Percentiles rank a stretch among this genome's conserved stretches.
These are phyloP conservation scores for Diaporthe sp. DNA, from an alignment of 2,329 filamentous ascomycete species.

Conservation along the genomic window DNA sequence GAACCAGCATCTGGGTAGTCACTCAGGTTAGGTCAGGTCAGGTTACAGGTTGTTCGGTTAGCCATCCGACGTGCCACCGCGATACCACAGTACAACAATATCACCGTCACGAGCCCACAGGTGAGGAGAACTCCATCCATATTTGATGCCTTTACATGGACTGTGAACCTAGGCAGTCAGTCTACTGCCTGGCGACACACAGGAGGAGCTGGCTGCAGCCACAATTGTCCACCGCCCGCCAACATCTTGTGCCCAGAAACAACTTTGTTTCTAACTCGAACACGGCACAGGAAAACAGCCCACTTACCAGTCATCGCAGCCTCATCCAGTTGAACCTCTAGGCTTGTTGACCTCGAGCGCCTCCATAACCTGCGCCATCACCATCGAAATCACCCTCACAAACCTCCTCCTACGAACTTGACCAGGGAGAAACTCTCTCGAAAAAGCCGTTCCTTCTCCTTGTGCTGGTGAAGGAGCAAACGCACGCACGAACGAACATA, in stretches of 20 bases:
- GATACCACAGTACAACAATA: neutral
- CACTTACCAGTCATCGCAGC: neutral
- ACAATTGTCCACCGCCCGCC: no score
- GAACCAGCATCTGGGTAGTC: neutral
- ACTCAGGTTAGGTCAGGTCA: neutral
- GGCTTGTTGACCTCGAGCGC: neutral
- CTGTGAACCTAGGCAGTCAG: neutral
- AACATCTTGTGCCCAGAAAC: neutral
- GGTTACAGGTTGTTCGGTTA: slow-evolving; percentile 22
- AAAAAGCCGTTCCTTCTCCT: neutral
- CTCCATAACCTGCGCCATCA: neutral
- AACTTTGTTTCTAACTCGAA: slow-evolving; percentile 1
- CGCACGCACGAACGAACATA: neutral
- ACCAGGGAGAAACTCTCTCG: neutral
- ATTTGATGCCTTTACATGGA: neutral
- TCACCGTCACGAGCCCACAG: neutral
- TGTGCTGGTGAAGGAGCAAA: neutral
- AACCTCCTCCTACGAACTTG: neutral
- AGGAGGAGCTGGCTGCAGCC: neutral
- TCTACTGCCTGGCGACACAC: neutral
- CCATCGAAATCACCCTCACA: neutral
- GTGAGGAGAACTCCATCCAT: slow-evolving; percentile 17
- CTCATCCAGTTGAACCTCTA: neutral
- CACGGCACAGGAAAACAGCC: slow-evolving; percentile 1
- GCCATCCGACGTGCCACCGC: slow-evolving; percentile 8